Evolutionary conservation across 371 early-diverging fungal species (phyloP).

Genomic region (Conidiobolus incongruus): DNA sequence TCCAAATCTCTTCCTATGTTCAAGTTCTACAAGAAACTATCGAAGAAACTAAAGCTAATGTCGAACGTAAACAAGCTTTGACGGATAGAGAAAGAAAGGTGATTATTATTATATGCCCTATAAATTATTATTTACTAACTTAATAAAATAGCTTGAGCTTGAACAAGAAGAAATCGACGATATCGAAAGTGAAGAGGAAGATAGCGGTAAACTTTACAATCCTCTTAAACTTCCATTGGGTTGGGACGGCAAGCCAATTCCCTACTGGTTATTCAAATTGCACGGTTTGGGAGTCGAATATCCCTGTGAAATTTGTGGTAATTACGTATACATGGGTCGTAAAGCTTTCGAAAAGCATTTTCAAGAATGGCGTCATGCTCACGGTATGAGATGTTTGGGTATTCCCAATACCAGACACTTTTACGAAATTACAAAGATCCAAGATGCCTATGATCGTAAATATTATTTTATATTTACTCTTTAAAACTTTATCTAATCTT

Average conservation of each 20-base stretch:
- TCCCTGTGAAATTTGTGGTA: conserved; percentile 94
- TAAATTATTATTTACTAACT: background rate
- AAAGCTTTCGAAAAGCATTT: conserved; percentile 94
- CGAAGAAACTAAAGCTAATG: conserved; percentile 65
- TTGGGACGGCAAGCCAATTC: conserved; percentile 98
- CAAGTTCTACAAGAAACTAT: conserved; percentile 28
- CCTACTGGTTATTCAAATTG: conserved; percentile 94
- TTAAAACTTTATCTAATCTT: background rate
- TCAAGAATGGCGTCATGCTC: conserved; percentile 85
- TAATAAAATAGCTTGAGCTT: conserved; percentile 16
- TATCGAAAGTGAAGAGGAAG: conserved; percentile 59
- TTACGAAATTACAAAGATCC: conserved; percentile 80
- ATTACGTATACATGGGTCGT: conserved; percentile 87
- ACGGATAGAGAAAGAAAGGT: conserved; percentile 65
- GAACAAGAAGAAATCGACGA: conserved; percentile 48
- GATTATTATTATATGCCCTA: no score
- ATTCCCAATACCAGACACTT: conserved; percentile 86
- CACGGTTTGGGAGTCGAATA: conserved; percentile 91
- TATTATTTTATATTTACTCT: conserved; percentile 6
- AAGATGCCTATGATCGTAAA: conserved; percentile 74
- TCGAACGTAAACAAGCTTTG: conserved; percentile 85
- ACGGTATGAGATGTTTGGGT: conserved; percentile 85
- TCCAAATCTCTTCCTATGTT: conserved; percentile 28
- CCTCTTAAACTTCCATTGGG: conserved; percentile 91
- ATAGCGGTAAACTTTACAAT: conserved; percentile 82